Evolutionary conservation across 306 rosid species (phyloP).

Genomic region (Hippophae rhamnoides): DNA sequence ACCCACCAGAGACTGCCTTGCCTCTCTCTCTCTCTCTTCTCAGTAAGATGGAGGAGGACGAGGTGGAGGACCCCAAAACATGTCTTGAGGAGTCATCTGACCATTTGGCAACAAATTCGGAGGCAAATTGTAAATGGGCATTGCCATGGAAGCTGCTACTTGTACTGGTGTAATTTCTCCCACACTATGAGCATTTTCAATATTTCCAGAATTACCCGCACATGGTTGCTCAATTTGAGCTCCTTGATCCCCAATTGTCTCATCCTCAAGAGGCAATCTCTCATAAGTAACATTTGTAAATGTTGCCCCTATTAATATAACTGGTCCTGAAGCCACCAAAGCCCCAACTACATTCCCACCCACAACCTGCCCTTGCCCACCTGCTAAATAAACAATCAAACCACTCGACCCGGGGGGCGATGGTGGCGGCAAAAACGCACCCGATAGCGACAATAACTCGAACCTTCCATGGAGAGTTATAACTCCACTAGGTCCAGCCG

Average conservation of each 20-base stretch:
- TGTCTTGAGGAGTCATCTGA: constrained; percentile 49
- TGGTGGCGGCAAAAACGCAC: no score
- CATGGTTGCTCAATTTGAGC: constrained; percentile 28
- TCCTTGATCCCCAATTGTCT: constrained; percentile 26
- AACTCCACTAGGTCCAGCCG: no score
- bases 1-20: no score
- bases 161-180: constrained; percentile 15
- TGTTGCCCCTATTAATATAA: constrained; percentile 66
- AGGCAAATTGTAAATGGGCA: constrained; percentile 47
- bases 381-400: constrained; percentile 52
- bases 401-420: no score
- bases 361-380: constrained; percentile 69
- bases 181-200: constrained; percentile 30
- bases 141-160: constrained; percentile 5
- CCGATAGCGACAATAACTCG: no score
- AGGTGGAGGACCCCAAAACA: constrained; percentile 61
- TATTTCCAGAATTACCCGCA: constrained; percentile 27
- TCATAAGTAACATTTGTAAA: constrained; percentile 72
- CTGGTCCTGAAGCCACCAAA: constrained; percentile 62
- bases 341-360: constrained; percentile 69
- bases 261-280: constrained; percentile 58
- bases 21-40: background rate
- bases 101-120: constrained; percentile 60
- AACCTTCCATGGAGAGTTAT: no score
- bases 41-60: constrained; percentile 62